These are phyloP conservation scores for Clavispora fructus DNA, from an alignment of 805 yeast species.

Conservation along the genomic window DNA sequence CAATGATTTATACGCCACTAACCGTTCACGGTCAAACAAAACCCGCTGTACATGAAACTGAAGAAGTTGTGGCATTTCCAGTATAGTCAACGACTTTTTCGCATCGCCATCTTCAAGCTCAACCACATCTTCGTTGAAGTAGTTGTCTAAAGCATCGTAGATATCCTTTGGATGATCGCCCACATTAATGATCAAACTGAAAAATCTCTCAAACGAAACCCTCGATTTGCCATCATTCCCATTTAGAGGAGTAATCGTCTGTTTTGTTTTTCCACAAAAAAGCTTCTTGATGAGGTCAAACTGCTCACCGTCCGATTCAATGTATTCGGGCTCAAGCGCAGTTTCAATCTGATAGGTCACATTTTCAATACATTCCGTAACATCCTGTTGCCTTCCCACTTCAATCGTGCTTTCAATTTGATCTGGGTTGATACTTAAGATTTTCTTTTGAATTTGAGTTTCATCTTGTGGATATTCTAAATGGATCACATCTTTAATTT, in stretches of 20 bases:
- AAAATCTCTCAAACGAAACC: conserved; percentile 60
- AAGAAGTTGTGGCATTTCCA: conserved; percentile 69
- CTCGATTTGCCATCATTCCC: conserved; percentile 34
- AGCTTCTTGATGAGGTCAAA: conserved; percentile 71
- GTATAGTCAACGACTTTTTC: conserved; percentile 65
- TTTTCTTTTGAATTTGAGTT: conserved; percentile 1
- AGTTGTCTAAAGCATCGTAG: conserved; percentile 85
- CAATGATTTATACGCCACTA: conserved; percentile 74
- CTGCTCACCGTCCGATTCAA: conserved; percentile 77
- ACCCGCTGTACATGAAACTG: conserved; percentile 95
- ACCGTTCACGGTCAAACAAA: conserved; percentile 69
- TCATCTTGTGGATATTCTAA: neutral
- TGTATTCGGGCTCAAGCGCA: conserved; percentile 61
- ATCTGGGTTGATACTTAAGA: conserved; percentile 44
- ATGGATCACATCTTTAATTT: conserved; percentile 1
- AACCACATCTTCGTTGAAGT: conserved; percentile 70
- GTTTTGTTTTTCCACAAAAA: conserved; percentile 83
- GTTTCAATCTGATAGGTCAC: conserved; percentile 88
- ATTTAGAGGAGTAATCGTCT: conserved; percentile 55
- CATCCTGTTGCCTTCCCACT: conserved; percentile 92
- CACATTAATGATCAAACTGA: conserved; percentile 77
- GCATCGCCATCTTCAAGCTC: conserved; percentile 68
- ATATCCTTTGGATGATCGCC: conserved; percentile 84
- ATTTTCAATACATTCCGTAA: conserved; percentile 93
- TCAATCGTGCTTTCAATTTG: conserved; percentile 73